Percentiles rank a stretch among this genome's conserved stretches.
Conservation (phyloP, 495 filamentous ascomycete genomes). For the Aspergillus taichungensis region DNA sequence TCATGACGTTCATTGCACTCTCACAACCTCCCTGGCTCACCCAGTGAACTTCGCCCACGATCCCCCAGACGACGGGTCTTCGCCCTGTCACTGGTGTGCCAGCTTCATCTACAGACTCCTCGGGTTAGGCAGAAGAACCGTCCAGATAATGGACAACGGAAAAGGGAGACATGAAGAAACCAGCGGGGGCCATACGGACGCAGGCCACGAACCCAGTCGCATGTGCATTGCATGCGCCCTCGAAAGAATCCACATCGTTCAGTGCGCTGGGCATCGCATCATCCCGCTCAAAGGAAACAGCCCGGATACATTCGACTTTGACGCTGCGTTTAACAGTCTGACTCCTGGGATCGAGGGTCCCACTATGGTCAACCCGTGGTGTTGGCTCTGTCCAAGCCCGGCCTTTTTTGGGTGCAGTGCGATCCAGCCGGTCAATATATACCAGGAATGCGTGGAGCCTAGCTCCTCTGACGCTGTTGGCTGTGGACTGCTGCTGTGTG, state of each 20-base stretch:
- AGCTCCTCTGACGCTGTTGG: slow-evolving; percentile 13
- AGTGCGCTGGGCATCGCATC: slow-evolving; percentile 24
- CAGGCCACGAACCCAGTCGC: slow-evolving; percentile 20
- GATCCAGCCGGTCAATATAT: slow-evolving; percentile 6
- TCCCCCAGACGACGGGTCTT: slow-evolving; percentile 8
- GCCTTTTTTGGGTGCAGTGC: slow-evolving; percentile 27
- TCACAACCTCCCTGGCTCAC: slow-evolving; percentile 28
- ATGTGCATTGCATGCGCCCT: slow-evolving; percentile 33
- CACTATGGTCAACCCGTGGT: slow-evolving; percentile 22
- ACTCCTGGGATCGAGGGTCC: slow-evolving; percentile 1
- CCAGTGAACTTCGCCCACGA: slow-evolving; percentile 30
- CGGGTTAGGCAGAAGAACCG: slow-evolving; percentile 18
- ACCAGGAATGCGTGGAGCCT: slow-evolving; percentile 5
- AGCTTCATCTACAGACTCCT: slow-evolving; percentile 25
- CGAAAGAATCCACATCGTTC: slow-evolving; percentile 19
- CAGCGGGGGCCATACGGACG: slow-evolving; percentile 18
- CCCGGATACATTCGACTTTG: slow-evolving; percentile 12
- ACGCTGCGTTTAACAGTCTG: slow-evolving; percentile 17
- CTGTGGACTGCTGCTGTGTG: slow-evolving; percentile 34
- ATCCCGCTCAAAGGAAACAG: slow-evolving; percentile 11
- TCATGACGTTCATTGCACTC: slow-evolving; percentile 4
- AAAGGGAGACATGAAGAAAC: slow-evolving; percentile 22
- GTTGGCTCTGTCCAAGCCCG: slow-evolving; percentile 30
- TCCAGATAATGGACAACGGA: slow-evolving; percentile 19
- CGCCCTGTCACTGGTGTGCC: slow-evolving; percentile 32